Conservation (phyloP, 2,329 filamentous ascomycete species). For the Venturia asperata region DNA sequence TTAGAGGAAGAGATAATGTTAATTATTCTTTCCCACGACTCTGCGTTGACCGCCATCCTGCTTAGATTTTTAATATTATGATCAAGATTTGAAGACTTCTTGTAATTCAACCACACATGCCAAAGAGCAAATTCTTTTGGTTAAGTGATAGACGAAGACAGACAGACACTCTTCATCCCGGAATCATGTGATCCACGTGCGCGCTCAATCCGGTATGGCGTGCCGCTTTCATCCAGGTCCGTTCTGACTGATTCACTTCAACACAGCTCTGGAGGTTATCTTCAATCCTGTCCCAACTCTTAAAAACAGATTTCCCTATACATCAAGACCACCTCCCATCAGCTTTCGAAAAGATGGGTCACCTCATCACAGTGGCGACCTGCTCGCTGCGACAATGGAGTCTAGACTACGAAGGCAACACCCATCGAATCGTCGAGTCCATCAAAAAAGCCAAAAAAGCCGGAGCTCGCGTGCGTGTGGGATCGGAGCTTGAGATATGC, state of each 20-base stretch:
- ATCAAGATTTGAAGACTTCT: too few species aligned
- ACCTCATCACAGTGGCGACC: constrained; percentile 25
- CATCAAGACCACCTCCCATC: background rate
- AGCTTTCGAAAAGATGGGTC: constrained; percentile 5
- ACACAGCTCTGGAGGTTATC: too few species aligned
- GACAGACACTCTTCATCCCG: too few species aligned
- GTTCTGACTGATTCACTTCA: background rate
- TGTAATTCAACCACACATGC: too few species aligned
- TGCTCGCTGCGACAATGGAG: constrained; percentile 24
- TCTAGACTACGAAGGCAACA: constrained; percentile 55
- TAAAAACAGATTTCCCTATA: background rate
- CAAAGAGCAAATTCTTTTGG: too few species aligned
- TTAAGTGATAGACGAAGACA: too few species aligned
- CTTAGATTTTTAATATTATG: too few species aligned
- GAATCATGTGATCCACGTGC: background rate
- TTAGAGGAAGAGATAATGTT: background rate
- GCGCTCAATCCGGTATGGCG: background rate
- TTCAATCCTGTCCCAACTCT: background rate
- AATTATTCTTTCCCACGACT: background rate
- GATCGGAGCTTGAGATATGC: constrained; percentile 45
- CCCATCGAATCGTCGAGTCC: constrained; percentile 55
- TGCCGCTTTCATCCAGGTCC: background rate
- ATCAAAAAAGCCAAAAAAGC: constrained; percentile 53
- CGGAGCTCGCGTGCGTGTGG: constrained; percentile 55
- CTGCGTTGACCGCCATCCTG: too few species aligned